Evolutionary conservation across 495 filamentous ascomycete genomes (phyloP).

Genomic region (Xylaria telfairii): DNA sequence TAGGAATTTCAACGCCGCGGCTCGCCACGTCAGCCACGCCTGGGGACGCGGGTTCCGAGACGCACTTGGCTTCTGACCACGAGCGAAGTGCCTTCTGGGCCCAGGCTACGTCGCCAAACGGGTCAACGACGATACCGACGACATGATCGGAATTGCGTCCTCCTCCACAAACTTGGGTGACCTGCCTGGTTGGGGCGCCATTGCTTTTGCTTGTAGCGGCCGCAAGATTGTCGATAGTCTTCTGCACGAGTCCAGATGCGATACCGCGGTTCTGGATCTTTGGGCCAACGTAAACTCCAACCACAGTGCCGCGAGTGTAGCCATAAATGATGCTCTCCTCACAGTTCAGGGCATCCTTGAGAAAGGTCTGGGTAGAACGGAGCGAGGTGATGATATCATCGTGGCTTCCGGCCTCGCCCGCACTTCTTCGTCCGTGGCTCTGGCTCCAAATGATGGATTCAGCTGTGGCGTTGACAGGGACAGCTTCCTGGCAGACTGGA

Average conservation of each 20-base stretch:
- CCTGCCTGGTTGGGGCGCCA: too few species aligned
- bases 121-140: neutral
- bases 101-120: neutral
- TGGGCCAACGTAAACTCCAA: neutral
- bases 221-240: neutral
- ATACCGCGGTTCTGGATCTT: constrained; percentile 4
- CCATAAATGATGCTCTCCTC: constrained; percentile 13
- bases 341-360: neutral
- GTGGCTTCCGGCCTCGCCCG: neutral
- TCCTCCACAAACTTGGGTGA: neutral
- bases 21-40: neutral
- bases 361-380: neutral
- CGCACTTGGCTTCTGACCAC: neutral
- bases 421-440: too few species aligned
- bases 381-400: neutral
- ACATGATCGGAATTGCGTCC: neutral
- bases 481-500: neutral
- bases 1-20: neutral
- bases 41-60: neutral
- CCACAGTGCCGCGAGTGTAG: neutral
- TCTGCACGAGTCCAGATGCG: neutral
- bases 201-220: too few species aligned
- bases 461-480: neutral
- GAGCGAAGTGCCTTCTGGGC: neutral
- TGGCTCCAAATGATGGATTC: neutral